Conservation (phyloP, 148 eudicot species). For the Amaranthus cruentus region DNA sequence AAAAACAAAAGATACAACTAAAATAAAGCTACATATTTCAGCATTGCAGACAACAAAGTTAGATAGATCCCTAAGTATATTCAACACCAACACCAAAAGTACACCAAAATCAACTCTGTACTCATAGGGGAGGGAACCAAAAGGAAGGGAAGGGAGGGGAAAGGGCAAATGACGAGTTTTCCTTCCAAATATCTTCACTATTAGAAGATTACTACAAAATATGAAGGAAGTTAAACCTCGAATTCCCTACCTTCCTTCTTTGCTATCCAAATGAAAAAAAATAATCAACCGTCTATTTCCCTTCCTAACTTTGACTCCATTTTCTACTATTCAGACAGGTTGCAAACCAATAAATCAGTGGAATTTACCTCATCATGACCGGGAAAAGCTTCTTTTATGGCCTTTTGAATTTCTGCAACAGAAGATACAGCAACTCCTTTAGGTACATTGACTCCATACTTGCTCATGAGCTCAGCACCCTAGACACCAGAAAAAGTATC, state of each 20-base stretch:
- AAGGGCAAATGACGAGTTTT: too few relatives aligned
- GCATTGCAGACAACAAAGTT: neutral
- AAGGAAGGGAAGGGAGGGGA: too few relatives aligned
- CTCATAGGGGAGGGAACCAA: neutral
- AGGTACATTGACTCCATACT: conserved; percentile 84
- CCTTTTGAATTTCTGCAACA: conserved; percentile 58
- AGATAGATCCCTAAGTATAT: neutral
- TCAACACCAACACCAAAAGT: neutral
- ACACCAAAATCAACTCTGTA: neutral
- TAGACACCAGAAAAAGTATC: conserved; percentile 13
- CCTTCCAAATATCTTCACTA: too few relatives aligned
- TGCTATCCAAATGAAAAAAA: too few relatives aligned
- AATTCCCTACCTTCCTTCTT: too few relatives aligned
- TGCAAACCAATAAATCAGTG: neutral
- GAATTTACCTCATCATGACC: conserved; percentile 73
- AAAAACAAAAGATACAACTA: neutral
- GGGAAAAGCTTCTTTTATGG: conserved; percentile 56
- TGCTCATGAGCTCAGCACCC: conserved; percentile 97
- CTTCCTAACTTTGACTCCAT: too few relatives aligned
- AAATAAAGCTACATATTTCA: neutral
- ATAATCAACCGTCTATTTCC: too few relatives aligned
- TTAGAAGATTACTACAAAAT: too few relatives aligned
- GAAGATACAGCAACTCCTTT: conserved; percentile 79
- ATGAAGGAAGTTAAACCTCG: too few relatives aligned
- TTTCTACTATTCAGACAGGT: neutral